These are phyloP conservation scores for Leishmania mexicana DNA, from an alignment of 208 protist genomes.

Conservation along the genomic window DNA sequence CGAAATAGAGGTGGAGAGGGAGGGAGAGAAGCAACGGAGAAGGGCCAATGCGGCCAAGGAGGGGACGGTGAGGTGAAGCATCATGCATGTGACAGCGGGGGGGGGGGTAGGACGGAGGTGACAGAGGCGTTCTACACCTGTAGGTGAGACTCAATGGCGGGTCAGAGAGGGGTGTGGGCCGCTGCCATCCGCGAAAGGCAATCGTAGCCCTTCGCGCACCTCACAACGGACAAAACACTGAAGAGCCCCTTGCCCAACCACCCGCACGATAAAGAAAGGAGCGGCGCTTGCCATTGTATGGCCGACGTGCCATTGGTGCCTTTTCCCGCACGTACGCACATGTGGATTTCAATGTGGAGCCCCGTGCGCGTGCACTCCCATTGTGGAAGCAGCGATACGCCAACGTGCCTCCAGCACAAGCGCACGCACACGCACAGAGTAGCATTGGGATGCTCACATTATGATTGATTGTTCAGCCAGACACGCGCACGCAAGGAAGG, in stretches of 20 bases:
- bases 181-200: not conserved
- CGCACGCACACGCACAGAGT: not conserved
- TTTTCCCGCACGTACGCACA: too few species aligned
- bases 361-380: not conserved
- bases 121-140: not conserved
- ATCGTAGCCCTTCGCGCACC: not conserved
- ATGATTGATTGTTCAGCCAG: not conserved
- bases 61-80: not conserved
- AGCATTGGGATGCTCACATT: not conserved
- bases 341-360: too few species aligned
- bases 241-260: not conserved
- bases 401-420: not conserved
- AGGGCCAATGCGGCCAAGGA: not conserved
- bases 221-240: not conserved
- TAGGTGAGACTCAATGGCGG: not conserved
- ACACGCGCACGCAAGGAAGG: not conserved
- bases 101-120: not conserved
- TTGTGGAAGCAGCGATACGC: not conserved
- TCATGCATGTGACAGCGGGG: not conserved
- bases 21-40: not conserved
- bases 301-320: too few species aligned
- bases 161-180: not conserved
- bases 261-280: too few species aligned
- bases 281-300: too few species aligned
- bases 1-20: not conserved